These are phyloP conservation scores for Agaricus sinodeliciosus DNA, from an alignment of 768 basidiomycete genomes.

Conservation along the genomic window DNA sequence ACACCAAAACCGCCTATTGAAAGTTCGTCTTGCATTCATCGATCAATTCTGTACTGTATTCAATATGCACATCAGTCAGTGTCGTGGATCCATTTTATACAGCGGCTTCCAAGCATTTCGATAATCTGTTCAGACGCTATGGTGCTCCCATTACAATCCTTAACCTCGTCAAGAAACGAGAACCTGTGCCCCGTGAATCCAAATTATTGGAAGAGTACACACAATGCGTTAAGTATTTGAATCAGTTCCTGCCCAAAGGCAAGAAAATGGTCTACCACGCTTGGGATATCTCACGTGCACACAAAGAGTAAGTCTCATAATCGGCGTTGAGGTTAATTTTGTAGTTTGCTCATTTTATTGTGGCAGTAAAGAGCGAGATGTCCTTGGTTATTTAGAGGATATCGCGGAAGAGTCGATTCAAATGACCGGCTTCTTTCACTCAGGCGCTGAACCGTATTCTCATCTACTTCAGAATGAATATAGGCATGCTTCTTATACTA, in stretches of 20 bases:
- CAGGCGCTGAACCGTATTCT: conserved; percentile 79
- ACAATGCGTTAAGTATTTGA: conserved; percentile 87
- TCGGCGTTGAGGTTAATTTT: neutral
- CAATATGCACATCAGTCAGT: conserved; percentile 49
- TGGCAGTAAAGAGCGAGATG: conserved; percentile 85
- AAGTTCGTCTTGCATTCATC: conserved; percentile 46
- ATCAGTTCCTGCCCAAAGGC: conserved; percentile 85
- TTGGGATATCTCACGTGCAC: conserved; percentile 95
- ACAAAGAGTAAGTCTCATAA: conserved; percentile 65
- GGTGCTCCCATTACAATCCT: conserved; percentile 86
- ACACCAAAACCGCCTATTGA: conserved; percentile 94
- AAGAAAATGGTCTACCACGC: conserved; percentile 88
- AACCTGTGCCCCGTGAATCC: conserved; percentile 77
- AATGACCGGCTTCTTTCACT: conserved; percentile 92
- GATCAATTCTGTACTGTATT: conserved; percentile 1
- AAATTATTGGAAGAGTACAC: conserved; percentile 89
- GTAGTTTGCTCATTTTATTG: neutral
- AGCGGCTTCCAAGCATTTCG: conserved; percentile 89
- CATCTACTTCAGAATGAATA: conserved; percentile 50
- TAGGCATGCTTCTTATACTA: conserved; percentile 24
- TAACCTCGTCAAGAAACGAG: conserved; percentile 88
- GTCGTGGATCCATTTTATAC: conserved; percentile 94
- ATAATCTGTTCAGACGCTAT: conserved; percentile 84
- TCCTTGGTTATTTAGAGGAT: conserved; percentile 92
- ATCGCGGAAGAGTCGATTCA: conserved; percentile 91